Evolutionary conservation across 2,329 filamentous ascomycete genomes (phyloP).

Genomic region (Phialemonium atrogriseum): DNA sequence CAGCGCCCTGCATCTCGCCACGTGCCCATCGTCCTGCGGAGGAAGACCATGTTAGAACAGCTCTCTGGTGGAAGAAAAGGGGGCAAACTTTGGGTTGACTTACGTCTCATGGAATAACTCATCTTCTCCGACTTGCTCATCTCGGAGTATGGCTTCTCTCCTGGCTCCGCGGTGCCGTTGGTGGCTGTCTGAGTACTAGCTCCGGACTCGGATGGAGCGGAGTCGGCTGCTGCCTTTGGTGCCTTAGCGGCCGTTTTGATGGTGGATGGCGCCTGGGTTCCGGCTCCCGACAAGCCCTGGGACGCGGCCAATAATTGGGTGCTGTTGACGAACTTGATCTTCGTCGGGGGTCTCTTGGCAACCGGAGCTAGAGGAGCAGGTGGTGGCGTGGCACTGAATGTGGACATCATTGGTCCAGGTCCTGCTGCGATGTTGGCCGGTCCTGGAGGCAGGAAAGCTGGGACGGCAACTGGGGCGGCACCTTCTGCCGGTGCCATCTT

Average conservation of each 20-base stretch:
- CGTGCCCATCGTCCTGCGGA: slow-evolving; percentile 48
- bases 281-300: too few species aligned
- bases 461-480: slow-evolving; percentile 1
- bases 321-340: slow-evolving; percentile 16
- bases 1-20: slow-evolving; percentile 52
- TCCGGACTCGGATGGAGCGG: slow-evolving; percentile 3
- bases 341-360: slow-evolving; percentile 16
- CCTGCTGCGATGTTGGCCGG: slow-evolving; percentile 4
- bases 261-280: too few species aligned
- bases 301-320: slow-evolving; percentile 5
- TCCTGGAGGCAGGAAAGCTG: slow-evolving; percentile 2
- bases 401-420: slow-evolving; percentile 12
- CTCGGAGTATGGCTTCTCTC: slow-evolving; percentile 47
- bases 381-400: slow-evolving; percentile 14
- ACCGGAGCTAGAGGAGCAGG: slow-evolving; percentile 11
- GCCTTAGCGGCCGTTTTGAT: slow-evolving; percentile 8
- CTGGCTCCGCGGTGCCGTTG: slow-evolving; percentile 21
- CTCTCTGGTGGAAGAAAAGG: slow-evolving; percentile 1
- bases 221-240: not conserved
- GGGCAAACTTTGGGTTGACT: slow-evolving; percentile 14
- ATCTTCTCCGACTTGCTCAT: slow-evolving; percentile 61
- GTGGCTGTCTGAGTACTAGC: slow-evolving; percentile 19
- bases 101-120: slow-evolving; percentile 58
- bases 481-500: not conserved
- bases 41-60: slow-evolving; percentile 5